These are phyloP conservation scores for Ilyonectria destructans DNA, from an alignment of 2,329 filamentous ascomycete genomes.

Conservation along the genomic window DNA sequence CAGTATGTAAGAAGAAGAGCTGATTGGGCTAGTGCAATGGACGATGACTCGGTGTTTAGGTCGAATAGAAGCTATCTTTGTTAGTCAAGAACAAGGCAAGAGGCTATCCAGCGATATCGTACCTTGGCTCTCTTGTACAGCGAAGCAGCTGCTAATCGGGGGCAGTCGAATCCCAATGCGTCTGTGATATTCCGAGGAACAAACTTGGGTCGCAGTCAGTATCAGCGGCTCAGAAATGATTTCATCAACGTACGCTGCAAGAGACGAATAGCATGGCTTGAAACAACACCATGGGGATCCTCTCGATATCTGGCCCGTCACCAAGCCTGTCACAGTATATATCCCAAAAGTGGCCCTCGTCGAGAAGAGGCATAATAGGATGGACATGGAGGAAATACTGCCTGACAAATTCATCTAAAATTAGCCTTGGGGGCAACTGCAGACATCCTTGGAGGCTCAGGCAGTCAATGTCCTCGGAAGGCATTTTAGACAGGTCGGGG, in stretches of 20 bases:
- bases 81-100: neutral
- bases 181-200: slow-evolving; percentile 1
- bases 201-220: neutral
- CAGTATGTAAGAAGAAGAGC: slow-evolving; percentile 39
- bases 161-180: slow-evolving; percentile 36
- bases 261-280: slow-evolving; percentile 44
- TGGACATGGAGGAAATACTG: slow-evolving; percentile 44
- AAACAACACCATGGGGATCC: slow-evolving; percentile 34
- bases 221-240: neutral
- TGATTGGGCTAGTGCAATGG: slow-evolving; percentile 39
- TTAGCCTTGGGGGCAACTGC: slow-evolving; percentile 38
- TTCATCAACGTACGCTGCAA: slow-evolving; percentile 38
- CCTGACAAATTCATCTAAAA: slow-evolving; percentile 41
- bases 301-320: neutral
- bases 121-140: slow-evolving; percentile 46
- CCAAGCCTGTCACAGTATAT: slow-evolving; percentile 18
- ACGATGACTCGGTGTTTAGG: slow-evolving; percentile 39
- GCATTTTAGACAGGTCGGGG: slow-evolving; percentile 51
- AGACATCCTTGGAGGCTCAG: slow-evolving; percentile 54
- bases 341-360: slow-evolving; percentile 40
- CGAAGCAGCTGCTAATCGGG: slow-evolving; percentile 37
- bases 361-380: slow-evolving; percentile 36
- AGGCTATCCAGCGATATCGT: neutral
- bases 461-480: slow-evolving; percentile 64
- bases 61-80: slow-evolving; percentile 38